Base-by-base conservation (phyloP, 2,329 filamentous ascomycete genomes). In the Phaeomoniella chlamydospora region DNA sequence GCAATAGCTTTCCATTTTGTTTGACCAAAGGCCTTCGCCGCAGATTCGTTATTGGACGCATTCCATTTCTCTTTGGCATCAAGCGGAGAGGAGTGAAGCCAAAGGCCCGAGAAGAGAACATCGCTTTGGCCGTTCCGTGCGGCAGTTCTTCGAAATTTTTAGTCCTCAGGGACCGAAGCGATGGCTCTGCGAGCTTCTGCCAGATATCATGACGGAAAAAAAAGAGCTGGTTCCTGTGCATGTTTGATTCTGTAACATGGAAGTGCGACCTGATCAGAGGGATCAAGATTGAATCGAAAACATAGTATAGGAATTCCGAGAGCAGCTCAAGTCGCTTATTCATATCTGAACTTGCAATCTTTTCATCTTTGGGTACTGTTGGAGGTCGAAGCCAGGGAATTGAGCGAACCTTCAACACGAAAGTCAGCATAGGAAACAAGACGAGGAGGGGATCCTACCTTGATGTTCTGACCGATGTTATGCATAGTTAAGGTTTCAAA, bases 151-250 rank as follows among this genome's bases (percentile, higher is more conserved):
- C 80, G 43, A 94, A 84, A 71, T 92, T 85, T 5, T 61, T 68
- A 2, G 60, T 45, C 49, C 80, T 90, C 15, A 96, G 59, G 1
- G 61, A 60, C 1, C 65, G 55, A 51, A 94, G 62, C 0, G 79
- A 74, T 4, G 86, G 81, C 46, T 87, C 77, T 2, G 79, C 74
- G 19, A 96, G 57, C 29, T 68, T 68, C 35, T 72, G 74, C 90
- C 90, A 98, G 6, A 90, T 67, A 55, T 98, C 90, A 44, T 98
- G 90, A 3, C 88, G 80, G 52, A 94, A 96, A 58, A 85, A 98
- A 55, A 93, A 94, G 1, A 96, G 61, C 17, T 76, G 74, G 47
- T 90, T 85, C 12, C 80, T 77, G 50, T 94, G 75, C 1, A 67
- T 65, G 43, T 75, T 86, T 0, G 86, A 90, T 54, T 98, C 90